A percentile compares a stretch with the other conserved stretches of the same genome.
phyloP scores from a whole-genome alignment of 768 basidiomycete genomes.

The Agaricus sinodeliciosus region DNA sequence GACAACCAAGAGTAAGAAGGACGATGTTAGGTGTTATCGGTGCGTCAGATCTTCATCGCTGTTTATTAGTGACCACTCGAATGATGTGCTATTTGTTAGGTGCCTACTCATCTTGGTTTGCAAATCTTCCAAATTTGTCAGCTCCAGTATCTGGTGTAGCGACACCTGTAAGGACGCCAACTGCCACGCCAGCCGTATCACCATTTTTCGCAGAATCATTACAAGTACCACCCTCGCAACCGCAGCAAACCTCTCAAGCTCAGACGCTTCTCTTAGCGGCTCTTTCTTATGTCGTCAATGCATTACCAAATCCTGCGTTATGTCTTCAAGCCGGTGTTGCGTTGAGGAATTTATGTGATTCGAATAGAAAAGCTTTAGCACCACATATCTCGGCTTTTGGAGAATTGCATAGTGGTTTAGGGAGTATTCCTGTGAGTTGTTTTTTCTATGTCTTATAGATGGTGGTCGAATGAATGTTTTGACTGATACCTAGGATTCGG shows the following conservation, averaged over 20 bases:
- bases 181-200: neutral
- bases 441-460: neutral
- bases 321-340: constrained; percentile 75
- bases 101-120: constrained; percentile 76
- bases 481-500: constrained; percentile 50
- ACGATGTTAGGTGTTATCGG: constrained; percentile 75
- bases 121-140: constrained; percentile 30
- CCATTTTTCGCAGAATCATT: neutral
- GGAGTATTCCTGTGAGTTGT: constrained; percentile 59
- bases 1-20: constrained; percentile 59
- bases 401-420: constrained; percentile 72
- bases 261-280: constrained; percentile 49
- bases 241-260: constrained; percentile 20
- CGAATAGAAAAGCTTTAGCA: constrained; percentile 79
- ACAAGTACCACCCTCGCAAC: neutral
- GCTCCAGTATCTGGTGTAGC: constrained; percentile 12
- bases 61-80: too few species aligned
- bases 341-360: constrained; percentile 82
- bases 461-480: too few species aligned
- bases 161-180: constrained; percentile 5
- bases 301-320: constrained; percentile 56
- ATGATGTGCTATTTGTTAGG: constrained; percentile 28
- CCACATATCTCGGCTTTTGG: constrained; percentile 82
- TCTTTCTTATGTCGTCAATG: constrained; percentile 63
- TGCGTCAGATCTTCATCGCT: constrained; percentile 22